phyloP scores from a whole-genome alignment of 2,329 filamentous ascomycete genomes.

The Alternaria postmessia region DNA sequence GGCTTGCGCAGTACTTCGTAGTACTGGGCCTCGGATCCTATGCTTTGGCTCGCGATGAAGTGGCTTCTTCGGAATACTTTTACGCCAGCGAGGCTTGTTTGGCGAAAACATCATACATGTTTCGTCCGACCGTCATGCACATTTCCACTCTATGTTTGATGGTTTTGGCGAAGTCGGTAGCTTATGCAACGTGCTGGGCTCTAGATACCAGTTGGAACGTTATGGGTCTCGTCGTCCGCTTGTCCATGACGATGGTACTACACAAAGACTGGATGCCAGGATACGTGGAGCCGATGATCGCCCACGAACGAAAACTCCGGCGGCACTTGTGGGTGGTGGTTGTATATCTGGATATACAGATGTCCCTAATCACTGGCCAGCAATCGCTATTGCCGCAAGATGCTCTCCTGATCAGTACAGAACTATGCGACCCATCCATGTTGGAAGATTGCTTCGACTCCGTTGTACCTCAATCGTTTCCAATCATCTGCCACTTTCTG shows the following conservation, averaged over 20 bases:
- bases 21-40: slow-evolving; percentile 33
- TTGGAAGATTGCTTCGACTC: not conserved
- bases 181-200: slow-evolving; percentile 33
- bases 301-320: not conserved
- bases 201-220: slow-evolving; percentile 33
- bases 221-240: slow-evolving; percentile 26
- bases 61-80: slow-evolving; percentile 22
- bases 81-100: slow-evolving; percentile 34
- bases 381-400: not conserved
- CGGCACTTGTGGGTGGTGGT: not conserved
- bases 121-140: slow-evolving; percentile 20
- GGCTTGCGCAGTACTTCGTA: slow-evolving; percentile 28
- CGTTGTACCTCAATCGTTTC: not conserved
- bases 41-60: slow-evolving; percentile 5
- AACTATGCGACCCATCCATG: not conserved
- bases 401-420: not conserved
- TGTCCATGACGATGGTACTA: slow-evolving; percentile 29
- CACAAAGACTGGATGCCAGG: slow-evolving; percentile 25
- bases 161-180: slow-evolving; percentile 34
- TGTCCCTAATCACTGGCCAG: not conserved
- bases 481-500: not conserved
- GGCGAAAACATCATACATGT: slow-evolving; percentile 31
- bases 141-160: slow-evolving; percentile 31
- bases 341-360: not conserved
- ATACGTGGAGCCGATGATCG: slow-evolving; percentile 4